These are phyloP conservation scores for Tolypocladium paradoxum DNA, from an alignment of 2,329 filamentous ascomycete genomes.

Conservation along the genomic window DNA sequence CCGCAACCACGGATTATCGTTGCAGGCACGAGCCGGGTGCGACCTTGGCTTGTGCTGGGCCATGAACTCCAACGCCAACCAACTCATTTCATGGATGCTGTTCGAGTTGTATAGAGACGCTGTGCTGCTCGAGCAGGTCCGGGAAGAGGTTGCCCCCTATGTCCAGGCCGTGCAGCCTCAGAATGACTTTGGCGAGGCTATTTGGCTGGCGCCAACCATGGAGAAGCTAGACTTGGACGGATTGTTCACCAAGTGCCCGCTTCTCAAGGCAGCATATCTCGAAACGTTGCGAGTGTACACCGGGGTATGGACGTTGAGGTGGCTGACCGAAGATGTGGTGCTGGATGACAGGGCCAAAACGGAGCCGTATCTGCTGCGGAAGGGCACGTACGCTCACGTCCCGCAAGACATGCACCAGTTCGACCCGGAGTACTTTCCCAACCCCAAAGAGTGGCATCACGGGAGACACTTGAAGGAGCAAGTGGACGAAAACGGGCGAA, in stretches of 20 bases:
- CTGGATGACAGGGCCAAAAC: slow-evolving; percentile 14
- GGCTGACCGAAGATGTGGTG: slow-evolving; percentile 20
- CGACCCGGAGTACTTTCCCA: slow-evolving; percentile 20
- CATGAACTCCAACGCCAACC: slow-evolving; percentile 26
- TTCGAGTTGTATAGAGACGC: slow-evolving; percentile 28
- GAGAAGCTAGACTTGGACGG: slow-evolving; percentile 24
- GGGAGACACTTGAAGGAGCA: slow-evolving; percentile 20
- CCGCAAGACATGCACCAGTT: slow-evolving; percentile 22
- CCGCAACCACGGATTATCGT: slow-evolving; percentile 16
- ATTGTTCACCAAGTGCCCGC: slow-evolving; percentile 23
- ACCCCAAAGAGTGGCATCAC: slow-evolving; percentile 23
- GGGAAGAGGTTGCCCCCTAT: slow-evolving; percentile 25
- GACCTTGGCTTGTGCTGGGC: slow-evolving; percentile 27
- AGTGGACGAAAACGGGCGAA: slow-evolving; percentile 12
- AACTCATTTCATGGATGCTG: slow-evolving; percentile 29
- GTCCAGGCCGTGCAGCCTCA: slow-evolving; percentile 20
- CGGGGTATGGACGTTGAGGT: slow-evolving; percentile 19
- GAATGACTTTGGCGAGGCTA: slow-evolving; percentile 23
- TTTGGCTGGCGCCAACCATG: slow-evolving; percentile 23
- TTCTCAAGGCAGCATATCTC: slow-evolving; percentile 27
- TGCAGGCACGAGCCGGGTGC: slow-evolving; percentile 19
- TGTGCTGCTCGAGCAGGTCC: slow-evolving; percentile 25
- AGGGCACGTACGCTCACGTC: slow-evolving; percentile 24
- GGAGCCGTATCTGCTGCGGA: slow-evolving; percentile 18
- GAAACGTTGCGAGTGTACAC: slow-evolving; percentile 30